Percentiles rank a stretch among this genome's conserved stretches.
Conservation (phyloP, 2,329 filamentous ascomycete species). For the Chaetomiaceae sp. region DNA sequence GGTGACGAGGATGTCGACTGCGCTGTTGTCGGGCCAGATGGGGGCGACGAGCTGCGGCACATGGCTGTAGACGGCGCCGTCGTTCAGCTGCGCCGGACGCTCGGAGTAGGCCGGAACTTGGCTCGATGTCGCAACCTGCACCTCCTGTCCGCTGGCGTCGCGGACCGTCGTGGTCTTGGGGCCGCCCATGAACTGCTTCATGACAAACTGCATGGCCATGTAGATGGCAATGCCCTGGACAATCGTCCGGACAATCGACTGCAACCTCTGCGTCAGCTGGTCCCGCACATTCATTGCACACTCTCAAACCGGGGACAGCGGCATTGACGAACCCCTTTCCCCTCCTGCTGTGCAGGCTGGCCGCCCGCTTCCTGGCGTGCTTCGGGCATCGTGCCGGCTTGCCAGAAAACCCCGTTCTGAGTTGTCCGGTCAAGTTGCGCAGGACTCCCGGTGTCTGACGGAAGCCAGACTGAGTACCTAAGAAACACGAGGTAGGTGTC, state of each 20-base stretch:
- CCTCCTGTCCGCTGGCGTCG: constrained; percentile 45
- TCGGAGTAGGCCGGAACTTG: constrained; percentile 59
- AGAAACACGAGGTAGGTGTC: too few species aligned
- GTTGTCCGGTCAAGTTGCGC: background rate
- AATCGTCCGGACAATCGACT: constrained; percentile 41
- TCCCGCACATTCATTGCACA: background rate
- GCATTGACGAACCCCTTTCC: constrained; percentile 28
- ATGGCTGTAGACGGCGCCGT: constrained; percentile 56
- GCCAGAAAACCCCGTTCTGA: background rate
- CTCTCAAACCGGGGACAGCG: background rate
- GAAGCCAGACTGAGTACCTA: background rate
- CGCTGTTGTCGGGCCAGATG: constrained; percentile 76
- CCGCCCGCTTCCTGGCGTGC: constrained; percentile 25
- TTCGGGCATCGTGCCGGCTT: constrained; percentile 30
- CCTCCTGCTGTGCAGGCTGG: constrained; percentile 27
- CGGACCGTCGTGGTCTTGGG: constrained; percentile 38
- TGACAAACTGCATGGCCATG: constrained; percentile 52
- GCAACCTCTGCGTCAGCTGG: constrained; percentile 15
- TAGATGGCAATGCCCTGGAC: constrained; percentile 50
- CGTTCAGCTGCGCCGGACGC: constrained; percentile 54
- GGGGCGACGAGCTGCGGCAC: constrained; percentile 70
- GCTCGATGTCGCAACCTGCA: constrained; percentile 48
- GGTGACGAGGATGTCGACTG: constrained; percentile 78
- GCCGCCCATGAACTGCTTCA: constrained; percentile 48
- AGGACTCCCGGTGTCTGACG: background rate